A percentile compares a stretch with the other conserved stretches of the same genome.
Conservation (phyloP, 768 basidiomycete species). For the Harrya chromipes region DNA sequence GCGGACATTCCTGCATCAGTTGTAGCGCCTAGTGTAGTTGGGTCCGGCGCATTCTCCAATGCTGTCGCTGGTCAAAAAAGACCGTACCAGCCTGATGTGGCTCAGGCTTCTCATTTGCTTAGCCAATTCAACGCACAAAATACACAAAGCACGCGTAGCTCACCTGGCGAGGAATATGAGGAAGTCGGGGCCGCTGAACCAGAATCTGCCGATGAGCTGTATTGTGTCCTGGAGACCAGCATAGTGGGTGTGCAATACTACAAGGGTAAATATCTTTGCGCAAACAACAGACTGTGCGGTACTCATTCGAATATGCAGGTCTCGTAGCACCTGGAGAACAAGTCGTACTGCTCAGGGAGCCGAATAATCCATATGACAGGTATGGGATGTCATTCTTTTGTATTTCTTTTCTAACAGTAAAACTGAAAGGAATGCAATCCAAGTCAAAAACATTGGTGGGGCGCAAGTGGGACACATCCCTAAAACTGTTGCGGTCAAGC, state of each 20-base stretch:
- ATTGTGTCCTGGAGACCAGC: conserved; percentile 52
- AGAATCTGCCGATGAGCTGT: conserved; percentile 64
- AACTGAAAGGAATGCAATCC: conserved; percentile 62
- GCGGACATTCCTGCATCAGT: conserved; percentile 49
- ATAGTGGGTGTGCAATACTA: conserved; percentile 89
- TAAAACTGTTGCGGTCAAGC: conserved; percentile 48
- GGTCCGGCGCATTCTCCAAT: conserved; percentile 10
- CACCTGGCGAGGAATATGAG: conserved; percentile 38
- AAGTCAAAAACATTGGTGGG: conserved; percentile 74
- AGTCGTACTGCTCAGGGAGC: conserved; percentile 65
- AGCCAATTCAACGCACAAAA: conserved; percentile 11
- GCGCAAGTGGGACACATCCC: conserved; percentile 83
- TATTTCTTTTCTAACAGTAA: not conserved
- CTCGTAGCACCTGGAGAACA: conserved; percentile 79
- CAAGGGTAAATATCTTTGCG: conserved; percentile 39
- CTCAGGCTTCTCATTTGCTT: conserved; percentile 7
- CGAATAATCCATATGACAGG: conserved; percentile 67
- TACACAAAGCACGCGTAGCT: not conserved
- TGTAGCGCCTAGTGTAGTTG: not conserved
- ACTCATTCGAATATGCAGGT: conserved; percentile 41
- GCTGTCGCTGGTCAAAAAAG: conserved; percentile 37
- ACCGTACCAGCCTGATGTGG: conserved; percentile 37
- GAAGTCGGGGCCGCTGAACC: conserved; percentile 43
- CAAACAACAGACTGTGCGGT: not conserved
- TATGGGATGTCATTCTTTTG: conserved; percentile 15